These are phyloP conservation scores for Ophiostoma angusticollis DNA, from an alignment of 2,329 filamentous ascomycete genomes.

Conservation along the genomic window DNA sequence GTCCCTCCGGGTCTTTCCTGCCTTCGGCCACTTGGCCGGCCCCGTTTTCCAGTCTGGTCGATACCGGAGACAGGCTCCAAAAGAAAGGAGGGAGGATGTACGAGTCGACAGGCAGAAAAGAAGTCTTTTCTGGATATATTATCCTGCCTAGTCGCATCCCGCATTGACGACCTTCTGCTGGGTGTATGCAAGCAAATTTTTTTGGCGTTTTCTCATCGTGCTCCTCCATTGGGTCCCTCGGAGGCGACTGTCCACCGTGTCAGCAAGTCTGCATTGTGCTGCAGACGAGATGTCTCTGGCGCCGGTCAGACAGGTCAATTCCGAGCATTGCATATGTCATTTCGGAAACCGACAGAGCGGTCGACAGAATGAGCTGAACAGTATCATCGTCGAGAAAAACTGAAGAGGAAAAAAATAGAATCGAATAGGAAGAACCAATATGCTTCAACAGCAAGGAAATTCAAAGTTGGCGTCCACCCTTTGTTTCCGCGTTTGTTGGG, in stretches of 20 bases:
- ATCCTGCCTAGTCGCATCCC: no score
- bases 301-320: slow-evolving; percentile 11
- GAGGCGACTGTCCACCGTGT: not conserved
- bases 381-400: not conserved
- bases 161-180: not conserved
- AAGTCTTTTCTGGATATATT: no score
- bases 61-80: no score
- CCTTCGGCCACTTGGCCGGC: no score
- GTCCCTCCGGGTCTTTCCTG: no score
- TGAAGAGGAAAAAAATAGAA: not conserved
- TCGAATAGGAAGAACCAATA: not conserved
- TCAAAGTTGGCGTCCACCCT: not conserved
- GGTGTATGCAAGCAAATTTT: not conserved
- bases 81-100: no score
- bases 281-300: slow-evolving; percentile 2
- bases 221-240: no score
- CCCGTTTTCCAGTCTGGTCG: no score
- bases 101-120: no score
- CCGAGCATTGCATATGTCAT: slow-evolving; percentile 5
- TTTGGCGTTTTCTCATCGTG: no score
- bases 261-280: not conserved
- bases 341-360: not conserved
- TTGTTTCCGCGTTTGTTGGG: slow-evolving; percentile 1
- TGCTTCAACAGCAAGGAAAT: no score
- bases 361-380: not conserved